Conservation (phyloP, 2,329 filamentous ascomycete genomes). For the Myriangium duriaei region DNA sequence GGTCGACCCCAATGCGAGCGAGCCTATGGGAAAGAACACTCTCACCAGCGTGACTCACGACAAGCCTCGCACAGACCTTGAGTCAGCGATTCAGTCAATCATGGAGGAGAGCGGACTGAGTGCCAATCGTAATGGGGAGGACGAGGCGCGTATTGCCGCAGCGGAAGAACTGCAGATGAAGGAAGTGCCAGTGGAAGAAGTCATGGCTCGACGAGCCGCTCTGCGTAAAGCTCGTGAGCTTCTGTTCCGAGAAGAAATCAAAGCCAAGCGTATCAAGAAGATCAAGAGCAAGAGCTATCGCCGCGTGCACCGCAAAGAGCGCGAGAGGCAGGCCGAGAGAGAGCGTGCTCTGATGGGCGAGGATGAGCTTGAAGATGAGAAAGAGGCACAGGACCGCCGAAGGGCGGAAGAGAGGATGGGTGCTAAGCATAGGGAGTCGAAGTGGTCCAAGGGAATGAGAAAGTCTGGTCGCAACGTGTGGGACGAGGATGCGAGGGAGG, state of each 20-base stretch:
- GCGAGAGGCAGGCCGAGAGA: constrained; percentile 42
- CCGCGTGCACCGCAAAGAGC: constrained; percentile 74
- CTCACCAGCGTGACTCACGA: constrained; percentile 47
- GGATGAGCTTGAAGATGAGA: constrained; percentile 50
- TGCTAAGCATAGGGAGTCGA: constrained; percentile 73
- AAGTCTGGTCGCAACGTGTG: constrained; percentile 68
- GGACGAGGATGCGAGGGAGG: constrained; percentile 75
- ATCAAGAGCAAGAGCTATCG: constrained; percentile 97
- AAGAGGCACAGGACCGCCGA: constrained; percentile 55
- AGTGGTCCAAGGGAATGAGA: constrained; percentile 79
- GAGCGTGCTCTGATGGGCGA: constrained; percentile 47
- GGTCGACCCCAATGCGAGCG: constrained; percentile 54
- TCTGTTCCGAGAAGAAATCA: constrained; percentile 76
- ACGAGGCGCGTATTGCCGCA: constrained; percentile 54
- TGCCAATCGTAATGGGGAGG: constrained; percentile 35
- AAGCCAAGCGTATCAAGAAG: constrained; percentile 89
- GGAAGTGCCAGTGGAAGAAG: constrained; percentile 58
- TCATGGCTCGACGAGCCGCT: constrained; percentile 59
- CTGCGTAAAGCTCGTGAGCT: constrained; percentile 72
- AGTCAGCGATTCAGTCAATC: constrained; percentile 75
- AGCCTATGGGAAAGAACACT: constrained; percentile 47
- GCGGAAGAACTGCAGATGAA: constrained; percentile 59
- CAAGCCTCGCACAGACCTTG: constrained; percentile 65
- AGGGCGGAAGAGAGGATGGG: constrained; percentile 78
- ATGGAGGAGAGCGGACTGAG: constrained; percentile 76